Percentiles rank a stretch among this genome's conserved stretches.
These are phyloP conservation scores for Triticum timopheevii DNA, from an alignment of 176 grass and related monocot genomes.

Conservation along the genomic window DNA sequence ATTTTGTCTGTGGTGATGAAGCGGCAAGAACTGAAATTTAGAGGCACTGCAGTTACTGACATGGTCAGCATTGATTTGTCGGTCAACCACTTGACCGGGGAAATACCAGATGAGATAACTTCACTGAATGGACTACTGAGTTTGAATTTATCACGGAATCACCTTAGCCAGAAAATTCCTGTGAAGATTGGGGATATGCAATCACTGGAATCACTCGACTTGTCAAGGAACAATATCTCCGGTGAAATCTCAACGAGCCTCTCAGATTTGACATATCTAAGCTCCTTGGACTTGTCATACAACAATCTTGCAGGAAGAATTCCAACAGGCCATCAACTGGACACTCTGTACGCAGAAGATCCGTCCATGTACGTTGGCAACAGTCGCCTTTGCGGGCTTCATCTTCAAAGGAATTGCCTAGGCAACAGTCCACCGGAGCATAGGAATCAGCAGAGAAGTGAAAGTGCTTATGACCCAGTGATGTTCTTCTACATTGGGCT, in stretches of 20 bases:
- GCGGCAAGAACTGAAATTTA: not conserved
- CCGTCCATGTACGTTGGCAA: slow-evolving; percentile 36
- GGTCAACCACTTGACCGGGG: not conserved
- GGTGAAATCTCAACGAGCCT: slow-evolving; percentile 24
- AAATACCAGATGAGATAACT: not conserved
- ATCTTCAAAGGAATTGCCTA: not conserved
- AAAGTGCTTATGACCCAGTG: not conserved
- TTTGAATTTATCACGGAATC: not conserved
- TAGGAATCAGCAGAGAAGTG: not conserved
- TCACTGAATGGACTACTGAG: not conserved
- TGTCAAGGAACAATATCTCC: slow-evolving; percentile 31
- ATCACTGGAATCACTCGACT: slow-evolving; percentile 50
- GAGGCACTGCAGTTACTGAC: not conserved
- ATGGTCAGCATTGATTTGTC: not conserved
- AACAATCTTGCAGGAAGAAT: slow-evolving; percentile 45
- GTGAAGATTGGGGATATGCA: slow-evolving; percentile 5
- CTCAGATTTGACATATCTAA: slow-evolving; percentile 13
- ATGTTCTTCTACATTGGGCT: not conserved
- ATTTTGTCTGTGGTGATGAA: slow-evolving; percentile 7
- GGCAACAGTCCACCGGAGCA: not conserved
- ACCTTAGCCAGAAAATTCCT: not conserved
- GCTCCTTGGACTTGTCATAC: slow-evolving; percentile 31
- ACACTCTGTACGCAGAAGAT: slow-evolving; percentile 24
- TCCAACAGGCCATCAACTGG: slow-evolving; percentile 31
- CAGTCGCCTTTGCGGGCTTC: slow-evolving; percentile 10